A percentile compares a stretch with the other conserved stretches of the same genome.
phyloP scores from a whole-genome alignment of 2,329 filamentous ascomycete genomes.

The Coniochaeta prunicola region DNA sequence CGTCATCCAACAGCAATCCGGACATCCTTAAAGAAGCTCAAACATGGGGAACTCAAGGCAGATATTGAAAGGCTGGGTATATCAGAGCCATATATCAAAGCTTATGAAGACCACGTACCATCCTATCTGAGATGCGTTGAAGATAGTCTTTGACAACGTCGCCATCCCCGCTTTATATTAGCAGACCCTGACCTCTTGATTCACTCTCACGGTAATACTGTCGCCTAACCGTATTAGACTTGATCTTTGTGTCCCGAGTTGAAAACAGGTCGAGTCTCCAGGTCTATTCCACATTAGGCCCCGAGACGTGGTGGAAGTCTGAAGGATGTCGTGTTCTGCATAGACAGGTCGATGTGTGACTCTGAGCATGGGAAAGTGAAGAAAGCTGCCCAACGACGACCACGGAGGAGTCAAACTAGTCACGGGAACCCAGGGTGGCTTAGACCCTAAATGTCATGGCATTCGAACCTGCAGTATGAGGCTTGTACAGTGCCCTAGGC shows the following conservation, averaged over 20 bases:
- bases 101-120: no score
- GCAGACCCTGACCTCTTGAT: no score
- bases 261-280: background rate
- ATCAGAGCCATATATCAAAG: no score
- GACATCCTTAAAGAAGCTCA: no score
- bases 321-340: background rate
- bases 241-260: background rate
- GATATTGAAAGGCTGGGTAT: no score
- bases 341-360: background rate
- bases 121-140: no score
- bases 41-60: no score
- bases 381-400: background rate
- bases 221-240: no score
- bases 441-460: background rate
- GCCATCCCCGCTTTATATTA: no score
- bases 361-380: background rate
- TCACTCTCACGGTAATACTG: no score
- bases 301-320: background rate
- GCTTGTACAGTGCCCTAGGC: background rate
- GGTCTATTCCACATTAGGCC: background rate
- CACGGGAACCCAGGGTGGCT: background rate
- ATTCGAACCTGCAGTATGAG: background rate
- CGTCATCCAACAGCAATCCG: no score
- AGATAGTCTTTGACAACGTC: no score
- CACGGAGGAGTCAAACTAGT: background rate